phyloP scores from a whole-genome alignment of 2,329 filamentous ascomycete genomes.

The Lecanosticta acicola region DNA sequence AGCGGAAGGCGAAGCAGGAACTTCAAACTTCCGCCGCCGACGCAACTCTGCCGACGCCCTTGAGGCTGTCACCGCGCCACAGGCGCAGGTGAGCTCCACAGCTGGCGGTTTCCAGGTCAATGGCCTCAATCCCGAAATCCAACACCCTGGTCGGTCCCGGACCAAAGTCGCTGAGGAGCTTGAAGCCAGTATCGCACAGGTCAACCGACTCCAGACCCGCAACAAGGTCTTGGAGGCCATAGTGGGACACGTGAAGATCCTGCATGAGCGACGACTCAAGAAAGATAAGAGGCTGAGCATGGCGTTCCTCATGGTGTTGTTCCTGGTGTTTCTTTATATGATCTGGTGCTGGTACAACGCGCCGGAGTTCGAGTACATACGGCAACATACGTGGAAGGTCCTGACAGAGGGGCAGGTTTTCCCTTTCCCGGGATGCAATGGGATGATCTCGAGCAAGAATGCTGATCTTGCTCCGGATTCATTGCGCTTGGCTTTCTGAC shows the following conservation, averaged over 20 bases:
- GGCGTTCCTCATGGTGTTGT: neutral
- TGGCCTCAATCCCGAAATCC: neutral
- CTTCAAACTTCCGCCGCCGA: neutral
- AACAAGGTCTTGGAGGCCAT: neutral
- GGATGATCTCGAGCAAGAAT: no score
- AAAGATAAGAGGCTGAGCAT: neutral
- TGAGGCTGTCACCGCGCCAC: neutral
- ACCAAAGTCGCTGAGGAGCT: neutral
- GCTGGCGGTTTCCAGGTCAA: neutral
- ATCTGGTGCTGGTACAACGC: slow-evolving; percentile 1
- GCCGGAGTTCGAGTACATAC: slow-evolving; percentile 5
- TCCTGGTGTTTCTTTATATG: no score
- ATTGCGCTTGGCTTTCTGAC: no score
- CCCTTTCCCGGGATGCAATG: no score
- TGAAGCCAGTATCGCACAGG: neutral
- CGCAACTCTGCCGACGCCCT: neutral
- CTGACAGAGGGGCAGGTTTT: no score
- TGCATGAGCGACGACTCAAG: neutral
- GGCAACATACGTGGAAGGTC: neutral
- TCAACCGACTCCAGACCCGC: neutral
- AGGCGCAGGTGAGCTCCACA: neutral
- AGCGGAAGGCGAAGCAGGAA: neutral
- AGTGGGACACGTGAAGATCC: neutral
- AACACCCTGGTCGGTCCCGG: neutral
- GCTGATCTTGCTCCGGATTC: no score